phyloP scores from a whole-genome alignment of 129 eudicot species.

The Ambrosia trifida region DNA sequence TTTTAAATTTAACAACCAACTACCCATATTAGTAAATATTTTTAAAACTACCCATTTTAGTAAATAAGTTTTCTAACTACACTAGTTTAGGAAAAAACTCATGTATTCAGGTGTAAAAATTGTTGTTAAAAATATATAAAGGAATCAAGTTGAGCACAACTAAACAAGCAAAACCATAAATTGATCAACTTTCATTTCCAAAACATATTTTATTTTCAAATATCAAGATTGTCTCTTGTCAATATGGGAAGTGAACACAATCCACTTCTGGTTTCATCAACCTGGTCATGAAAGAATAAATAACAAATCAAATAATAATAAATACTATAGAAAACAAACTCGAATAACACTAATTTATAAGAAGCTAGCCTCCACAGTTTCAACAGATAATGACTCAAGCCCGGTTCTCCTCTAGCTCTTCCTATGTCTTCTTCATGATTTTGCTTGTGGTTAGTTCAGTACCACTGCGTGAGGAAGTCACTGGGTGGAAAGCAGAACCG shows the following conservation, averaged over 20 bases:
- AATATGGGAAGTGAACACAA: not conserved
- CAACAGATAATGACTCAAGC: not conserved
- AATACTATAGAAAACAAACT: no score
- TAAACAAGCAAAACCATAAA: not conserved
- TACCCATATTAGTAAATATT: no score
- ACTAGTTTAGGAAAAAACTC: no score
- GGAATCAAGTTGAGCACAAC: not conserved
- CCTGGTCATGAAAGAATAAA: no score
- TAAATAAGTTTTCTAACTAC: no score
- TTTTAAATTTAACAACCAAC: no score
- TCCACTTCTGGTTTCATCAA: not conserved
- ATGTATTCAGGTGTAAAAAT: no score
- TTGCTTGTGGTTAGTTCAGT: not conserved
- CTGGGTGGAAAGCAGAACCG: not conserved
- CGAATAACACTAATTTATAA: no score
- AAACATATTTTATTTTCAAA: not conserved
- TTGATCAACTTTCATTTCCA: not conserved
- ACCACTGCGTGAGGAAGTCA: not conserved
- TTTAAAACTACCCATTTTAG: no score
- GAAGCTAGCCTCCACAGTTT: not conserved
- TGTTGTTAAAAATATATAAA: not conserved
- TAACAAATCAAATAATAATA: no score
- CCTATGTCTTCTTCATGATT: not conserved
- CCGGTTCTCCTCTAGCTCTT: not conserved
- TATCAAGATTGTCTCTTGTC: not conserved